Percentiles rank a stretch among this genome's conserved stretches.
phyloP scores from a whole-genome alignment of 2,329 filamentous ascomycete species.

The Colletotrichum noveboracense region DNA sequence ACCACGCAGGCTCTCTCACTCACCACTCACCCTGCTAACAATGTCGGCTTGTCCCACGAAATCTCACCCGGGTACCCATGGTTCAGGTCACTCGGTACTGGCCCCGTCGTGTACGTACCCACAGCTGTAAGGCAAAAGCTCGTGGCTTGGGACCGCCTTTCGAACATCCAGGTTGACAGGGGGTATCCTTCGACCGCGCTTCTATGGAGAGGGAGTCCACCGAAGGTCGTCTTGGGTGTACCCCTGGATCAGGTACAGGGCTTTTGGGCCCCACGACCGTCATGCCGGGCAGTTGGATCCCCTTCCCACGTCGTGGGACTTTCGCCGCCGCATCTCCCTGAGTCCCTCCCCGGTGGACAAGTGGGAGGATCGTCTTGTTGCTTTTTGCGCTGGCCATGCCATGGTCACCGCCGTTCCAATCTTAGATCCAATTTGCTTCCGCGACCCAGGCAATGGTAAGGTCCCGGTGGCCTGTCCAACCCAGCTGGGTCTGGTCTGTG shows the following conservation, averaged over 20 bases:
- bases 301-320: conserved; percentile 20
- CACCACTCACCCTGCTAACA: not conserved
- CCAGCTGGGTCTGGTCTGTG: conserved; percentile 23
- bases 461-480: conserved; percentile 24
- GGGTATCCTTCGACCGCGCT: conserved; percentile 1
- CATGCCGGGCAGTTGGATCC: conserved; percentile 24
- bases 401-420: conserved; percentile 27
- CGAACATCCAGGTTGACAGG: not conserved
- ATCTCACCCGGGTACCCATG: conserved; percentile 1
- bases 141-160: conserved; percentile 3
- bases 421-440: conserved; percentile 25
- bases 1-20: not conserved
- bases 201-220: conserved; percentile 14
- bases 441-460: conserved; percentile 16
- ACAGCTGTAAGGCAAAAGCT: conserved; percentile 15
- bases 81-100: not conserved
- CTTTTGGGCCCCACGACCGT: conserved; percentile 23
- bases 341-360: conserved; percentile 22
- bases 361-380: conserved; percentile 25
- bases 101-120: not conserved
- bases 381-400: conserved; percentile 22
- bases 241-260: conserved; percentile 21
- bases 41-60: not conserved
- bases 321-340: conserved; percentile 22
- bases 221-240: conserved; percentile 12